phyloP scores from a whole-genome alignment of 2,329 filamentous ascomycete species.

The Neocatenulostroma microsporum region DNA sequence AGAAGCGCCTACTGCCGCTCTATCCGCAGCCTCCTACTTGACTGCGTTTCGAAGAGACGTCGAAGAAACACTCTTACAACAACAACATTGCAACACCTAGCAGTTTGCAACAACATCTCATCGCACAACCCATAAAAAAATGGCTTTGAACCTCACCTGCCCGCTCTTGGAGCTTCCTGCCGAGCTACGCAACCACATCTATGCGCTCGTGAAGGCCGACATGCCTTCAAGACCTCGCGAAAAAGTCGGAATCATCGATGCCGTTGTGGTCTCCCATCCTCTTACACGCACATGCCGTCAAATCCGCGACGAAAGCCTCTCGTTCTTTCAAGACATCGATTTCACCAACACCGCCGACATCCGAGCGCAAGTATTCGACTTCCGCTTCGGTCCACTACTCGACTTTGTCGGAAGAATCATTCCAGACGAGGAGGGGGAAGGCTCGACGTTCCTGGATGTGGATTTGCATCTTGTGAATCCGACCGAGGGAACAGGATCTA shows the following conservation, averaged over 20 bases:
- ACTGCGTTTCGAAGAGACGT: too few species aligned
- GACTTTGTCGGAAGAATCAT: too few species aligned
- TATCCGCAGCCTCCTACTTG: not conserved
- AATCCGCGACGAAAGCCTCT: not conserved
- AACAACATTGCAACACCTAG: not conserved
- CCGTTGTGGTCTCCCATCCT: not conserved
- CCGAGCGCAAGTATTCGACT: conserved; percentile 12
- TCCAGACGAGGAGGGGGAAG: too few species aligned
- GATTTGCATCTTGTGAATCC: too few species aligned
- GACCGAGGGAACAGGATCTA: too few species aligned
- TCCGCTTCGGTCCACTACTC: too few species aligned
- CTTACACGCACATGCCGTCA: not conserved
- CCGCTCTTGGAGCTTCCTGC: not conserved
- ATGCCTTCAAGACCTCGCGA: not conserved
- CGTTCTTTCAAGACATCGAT: not conserved
- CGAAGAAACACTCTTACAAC: not conserved
- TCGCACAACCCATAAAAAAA: too few species aligned
- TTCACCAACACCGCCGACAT: not conserved
- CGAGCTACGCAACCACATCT: not conserved
- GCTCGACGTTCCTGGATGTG: too few species aligned
- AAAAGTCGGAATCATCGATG: not conserved
- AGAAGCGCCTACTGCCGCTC: not conserved
- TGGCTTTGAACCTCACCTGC: not conserved
- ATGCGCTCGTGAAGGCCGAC: not conserved
- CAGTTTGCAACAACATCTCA: not conserved